Evolutionary conservation across 2,329 filamentous ascomycete genomes (phyloP), one percentile per base, ranked within the genome.

Genomic region (Metarhizium robertsii): DNA sequence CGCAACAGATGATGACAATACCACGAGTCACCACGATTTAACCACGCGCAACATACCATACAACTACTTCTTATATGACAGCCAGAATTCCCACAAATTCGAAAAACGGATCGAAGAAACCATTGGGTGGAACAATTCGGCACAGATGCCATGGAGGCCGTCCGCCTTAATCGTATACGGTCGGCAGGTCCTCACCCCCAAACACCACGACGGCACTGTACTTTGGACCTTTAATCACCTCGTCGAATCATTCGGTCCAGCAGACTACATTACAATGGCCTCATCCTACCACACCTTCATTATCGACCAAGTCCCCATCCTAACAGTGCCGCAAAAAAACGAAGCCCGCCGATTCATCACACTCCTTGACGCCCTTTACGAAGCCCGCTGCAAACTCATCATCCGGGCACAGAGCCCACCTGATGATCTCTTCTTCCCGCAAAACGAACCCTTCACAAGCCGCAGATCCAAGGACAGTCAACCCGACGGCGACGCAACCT

Each of bases 331-430:
- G 1, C 84, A 85, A 67, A 92, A 91, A 69, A 92, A 92, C 66
- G 88, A 92, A 71, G 89, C 89, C 1, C 77, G 88, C 4, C 79
- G 89, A 11, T 84, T 94, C 66, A 92, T 92, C 65, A 92, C 87
- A 0, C 76, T 94, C 1, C 78, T 92, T 1, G 88, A 94, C 64
- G 88, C 88, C 0, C 75, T 90, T 0, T 92, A 92, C 69, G 88
- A 92, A 72, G 85, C 87, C n/a, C 80, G 85, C 7, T 92, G 88
- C 68, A 89, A 89, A 61, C 78, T 92, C 10, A 70, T 90, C 47
- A 77, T 92, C 53, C 77, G 82, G 20, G 88, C 88, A 2, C 78
- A 77, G 45, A 81, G 79, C 2, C 82, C 81, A 0, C 88, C 88
- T 0, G 89, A 92, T 60, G 78, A 84, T 32, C 75, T 92, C 6